Percentiles rank a stretch among this genome's conserved stretches.
These are phyloP conservation scores for Thermothelomyces thermophilus DNA, from an alignment of 2,329 filamentous ascomycete species.

Conservation along the genomic window DNA sequence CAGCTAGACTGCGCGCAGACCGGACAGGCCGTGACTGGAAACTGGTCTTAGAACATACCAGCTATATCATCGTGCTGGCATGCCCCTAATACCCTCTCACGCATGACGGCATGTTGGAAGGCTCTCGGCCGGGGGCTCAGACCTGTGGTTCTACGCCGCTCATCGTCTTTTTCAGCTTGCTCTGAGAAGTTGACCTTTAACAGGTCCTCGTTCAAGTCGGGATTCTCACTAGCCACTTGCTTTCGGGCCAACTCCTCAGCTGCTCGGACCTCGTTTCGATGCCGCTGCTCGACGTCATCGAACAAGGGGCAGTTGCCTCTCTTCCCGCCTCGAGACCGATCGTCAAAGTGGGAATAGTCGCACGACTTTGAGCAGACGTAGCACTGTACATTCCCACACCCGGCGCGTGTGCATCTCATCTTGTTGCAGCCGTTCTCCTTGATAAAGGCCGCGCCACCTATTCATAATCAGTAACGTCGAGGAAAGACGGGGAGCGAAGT, in stretches of 20 bases:
- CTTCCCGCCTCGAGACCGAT: conserved; percentile 40
- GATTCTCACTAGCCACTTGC: conserved; percentile 51
- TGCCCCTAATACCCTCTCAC: no score
- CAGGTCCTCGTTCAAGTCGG: conserved; percentile 49
- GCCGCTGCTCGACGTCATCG: conserved; percentile 54
- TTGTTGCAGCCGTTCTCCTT: conserved; percentile 80
- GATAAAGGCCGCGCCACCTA: conserved; percentile 65
- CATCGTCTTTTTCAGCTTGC: conserved; percentile 40
- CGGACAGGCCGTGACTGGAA: background rate
- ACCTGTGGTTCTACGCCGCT: conserved; percentile 19
- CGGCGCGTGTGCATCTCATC: conserved; percentile 59
- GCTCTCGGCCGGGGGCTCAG: background rate
- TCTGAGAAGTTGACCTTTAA: conserved; percentile 56
- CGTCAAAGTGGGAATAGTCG: conserved; percentile 65
- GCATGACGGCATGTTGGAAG: no score
- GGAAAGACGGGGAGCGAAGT: background rate
- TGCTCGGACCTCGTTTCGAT: conserved; percentile 54
- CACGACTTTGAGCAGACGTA: conserved; percentile 66
- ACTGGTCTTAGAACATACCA: no score
- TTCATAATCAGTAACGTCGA: conserved; percentile 9
- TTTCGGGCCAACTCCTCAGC: conserved; percentile 55
- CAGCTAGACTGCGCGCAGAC: background rate
- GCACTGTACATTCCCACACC: conserved; percentile 50
- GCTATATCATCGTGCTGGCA: no score
- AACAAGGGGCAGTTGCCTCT: conserved; percentile 59